Conservation (phyloP, 805 yeast species). For the Ogataea allantospora region DNA sequence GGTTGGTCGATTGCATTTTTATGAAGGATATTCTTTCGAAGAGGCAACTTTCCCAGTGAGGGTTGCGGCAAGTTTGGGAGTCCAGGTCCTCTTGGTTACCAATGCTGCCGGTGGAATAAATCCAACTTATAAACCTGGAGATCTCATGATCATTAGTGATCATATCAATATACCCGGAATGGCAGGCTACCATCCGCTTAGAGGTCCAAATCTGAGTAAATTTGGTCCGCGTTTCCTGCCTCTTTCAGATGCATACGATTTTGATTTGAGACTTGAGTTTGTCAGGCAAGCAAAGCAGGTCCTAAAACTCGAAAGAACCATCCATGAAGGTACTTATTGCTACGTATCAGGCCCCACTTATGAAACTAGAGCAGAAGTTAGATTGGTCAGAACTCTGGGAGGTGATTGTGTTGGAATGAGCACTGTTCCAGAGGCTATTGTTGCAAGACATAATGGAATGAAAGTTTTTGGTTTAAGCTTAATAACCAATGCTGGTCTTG, state of each 20-base stretch:
- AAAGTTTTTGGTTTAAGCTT: conserved; percentile 80
- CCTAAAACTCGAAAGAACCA: conserved; percentile 47
- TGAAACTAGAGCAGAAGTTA: conserved; percentile 90
- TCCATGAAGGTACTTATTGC: conserved; percentile 85
- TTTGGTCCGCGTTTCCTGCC: conserved; percentile 89
- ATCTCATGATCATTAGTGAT: conserved; percentile 85
- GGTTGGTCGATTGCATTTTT: conserved; percentile 91
- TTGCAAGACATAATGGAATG: conserved; percentile 86
- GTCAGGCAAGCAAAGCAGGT: conserved; percentile 49
- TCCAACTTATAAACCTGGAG: conserved; percentile 68
- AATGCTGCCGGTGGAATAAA: conserved; percentile 95
- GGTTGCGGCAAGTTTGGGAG: conserved; percentile 63
- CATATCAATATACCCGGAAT: conserved; percentile 91
- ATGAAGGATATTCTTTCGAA: conserved; percentile 85
- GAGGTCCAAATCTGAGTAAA: conserved; percentile 78
- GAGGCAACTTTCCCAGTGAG: conserved; percentile 86
- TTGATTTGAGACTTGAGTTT: conserved; percentile 61
- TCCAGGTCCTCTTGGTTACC: conserved; percentile 70
- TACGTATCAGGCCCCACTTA: conserved; percentile 93
- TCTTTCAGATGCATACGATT: conserved; percentile 84
- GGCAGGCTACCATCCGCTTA: conserved; percentile 81
- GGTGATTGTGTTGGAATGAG: conserved; percentile 98
- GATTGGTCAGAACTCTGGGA: conserved; percentile 67
- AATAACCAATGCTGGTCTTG: conserved; percentile 81
- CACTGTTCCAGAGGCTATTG: conserved; percentile 93